Evolutionary conservation across 768 basidiomycete genomes (phyloP), one percentile per base, ranked within the genome.

Genomic region (Collybia mongolica): DNA sequence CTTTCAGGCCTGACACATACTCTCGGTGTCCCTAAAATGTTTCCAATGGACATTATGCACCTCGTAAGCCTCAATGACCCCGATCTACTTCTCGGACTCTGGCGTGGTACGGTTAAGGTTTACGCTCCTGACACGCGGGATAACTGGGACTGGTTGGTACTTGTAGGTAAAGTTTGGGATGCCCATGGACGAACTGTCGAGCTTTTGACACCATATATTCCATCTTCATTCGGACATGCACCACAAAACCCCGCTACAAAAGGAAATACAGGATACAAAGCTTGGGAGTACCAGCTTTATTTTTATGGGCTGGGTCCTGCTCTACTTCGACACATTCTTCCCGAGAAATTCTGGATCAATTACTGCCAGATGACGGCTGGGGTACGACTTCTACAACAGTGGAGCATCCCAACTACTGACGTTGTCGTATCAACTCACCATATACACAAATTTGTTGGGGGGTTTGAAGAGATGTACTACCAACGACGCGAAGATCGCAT

Each of bases 161-260:
- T 43, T 1, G 6, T 14, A 14, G 40, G 17, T 3, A 22, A 26
- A 12, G 20, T 14, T 19, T 58, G 54, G 54, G 38, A 55, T 9
- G 40, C 44, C 14, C 54, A 55, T 55, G 52, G 57, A 18, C 41
- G 37, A 29, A 42, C 43, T 17, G 48, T 58, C 22, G 56, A 42
- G 9, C 20, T 37, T 18, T 22, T 37, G 9, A 55, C 41, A 1
- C 46, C 44, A 20, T 55, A 46, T 46, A 26, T 58, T 15, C 54
- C 54, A n/a, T 45, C 42, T 0, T 65, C 59, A 1, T 68, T 67
- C 57, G 58, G 63, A 28, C 41, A 54, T 1, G 56, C 66, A 20
- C 70, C 68, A 4, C 58, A 65, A 0, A 69, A 72, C 46, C 61
- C 61, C 18, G 62, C 63, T 7, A 53, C 64, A 23, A 70, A 70